Base-by-base conservation (phyloP, 768 basidiomycete species). In the Glaciozyma martinii region DNA sequence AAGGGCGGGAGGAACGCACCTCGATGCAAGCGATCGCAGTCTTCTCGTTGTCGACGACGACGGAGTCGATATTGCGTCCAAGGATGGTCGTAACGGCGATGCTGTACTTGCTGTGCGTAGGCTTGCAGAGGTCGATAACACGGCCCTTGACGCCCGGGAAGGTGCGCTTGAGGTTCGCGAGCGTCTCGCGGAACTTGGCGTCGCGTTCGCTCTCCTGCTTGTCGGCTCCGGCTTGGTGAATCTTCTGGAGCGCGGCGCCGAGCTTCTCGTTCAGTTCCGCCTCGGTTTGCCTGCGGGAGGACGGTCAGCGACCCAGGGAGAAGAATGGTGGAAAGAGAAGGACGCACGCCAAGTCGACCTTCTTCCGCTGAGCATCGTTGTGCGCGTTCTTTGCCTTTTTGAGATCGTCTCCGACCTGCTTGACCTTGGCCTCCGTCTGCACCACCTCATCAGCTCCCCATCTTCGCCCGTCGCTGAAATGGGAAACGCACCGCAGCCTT, bases 21-120 rank as follows among this genome's bases (percentile, higher is more conserved):
- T 97, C 91, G 72, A 98, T 97, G 75, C 94, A 98, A 71, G 93
- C 90, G 62, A 98, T 95, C 2, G 90, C 95, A 2, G 89, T 93
- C 77, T 89, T 91, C 79, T 98, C 93, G 73, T 90, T 87, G 73
- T 99, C 94, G 1, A 98, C 93, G 12, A 99, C 90, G 61, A 99
- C 83, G 1, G 92, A 89, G 73, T 98, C 95, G 62, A 92, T 88
- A 74, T 98, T 92, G 59, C 94, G 82, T 0, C 95, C 95, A 3
- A 99, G 82, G 29, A 97, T 85, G 40, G 92, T 90, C 1, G 88
- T 85, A 18, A 99, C 89, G 0, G 95, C 90, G 0, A 84, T 83
- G 74, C 95, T 89, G 74, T 94, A 98, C 76, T 94, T 94, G 61
- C 87, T 82, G 60, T 87, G 85, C 3, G 88, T 89, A 8, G 95